Evolutionary conservation across 179 eudicot genomes (phyloP), one percentile per base, ranked within the genome.

Genomic region (Spinacia oleracea): DNA sequence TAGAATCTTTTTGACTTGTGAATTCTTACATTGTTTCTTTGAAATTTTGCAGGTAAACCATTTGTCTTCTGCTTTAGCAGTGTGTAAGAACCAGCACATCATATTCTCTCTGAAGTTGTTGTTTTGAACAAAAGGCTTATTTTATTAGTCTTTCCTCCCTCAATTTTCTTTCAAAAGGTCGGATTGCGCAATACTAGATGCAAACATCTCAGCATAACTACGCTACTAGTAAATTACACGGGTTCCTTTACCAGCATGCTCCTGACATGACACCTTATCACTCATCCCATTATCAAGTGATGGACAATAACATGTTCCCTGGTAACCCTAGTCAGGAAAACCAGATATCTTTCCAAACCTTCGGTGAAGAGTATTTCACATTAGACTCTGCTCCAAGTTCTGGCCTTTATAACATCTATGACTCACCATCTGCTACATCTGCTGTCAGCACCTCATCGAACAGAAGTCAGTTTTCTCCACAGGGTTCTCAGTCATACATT

Each of bases 391-490:
- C 86, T 65, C 93, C 93, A 59, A 86, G 73, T 23, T 66, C 84
- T 25, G 12, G 78, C 32, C 82, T 64, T 65, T 86, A 75, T 62
- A 65, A 77, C 55, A 42, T 75, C 70, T 86, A 83, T 64, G 88
- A 84, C 68, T 89, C 91, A 71, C 92, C 93, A 70, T 82, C 90
- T 51, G 81, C 79, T 59, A 80, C 93, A 70, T 82, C 90, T 51
- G 81, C 79, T 59, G 81, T 81, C 35, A 92, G 92, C 84, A 81
- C 84, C 76, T 87, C 92, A 1, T 91, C 93, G 53, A 88, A 76
- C 72, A 60, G 78, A 78, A 86, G 91, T 66, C 87, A 90, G 60
- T 81, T 86, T 76, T 92, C 97, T 32, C 90, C 92, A 6, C 91
- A 84, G 72, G 79, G 85, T 58, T 89, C 92, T 66, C 94, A 91